A percentile compares a stretch with the other conserved stretches of the same genome.
Conservation (phyloP, 345 rosid species). For the Brassica nigra region DNA sequence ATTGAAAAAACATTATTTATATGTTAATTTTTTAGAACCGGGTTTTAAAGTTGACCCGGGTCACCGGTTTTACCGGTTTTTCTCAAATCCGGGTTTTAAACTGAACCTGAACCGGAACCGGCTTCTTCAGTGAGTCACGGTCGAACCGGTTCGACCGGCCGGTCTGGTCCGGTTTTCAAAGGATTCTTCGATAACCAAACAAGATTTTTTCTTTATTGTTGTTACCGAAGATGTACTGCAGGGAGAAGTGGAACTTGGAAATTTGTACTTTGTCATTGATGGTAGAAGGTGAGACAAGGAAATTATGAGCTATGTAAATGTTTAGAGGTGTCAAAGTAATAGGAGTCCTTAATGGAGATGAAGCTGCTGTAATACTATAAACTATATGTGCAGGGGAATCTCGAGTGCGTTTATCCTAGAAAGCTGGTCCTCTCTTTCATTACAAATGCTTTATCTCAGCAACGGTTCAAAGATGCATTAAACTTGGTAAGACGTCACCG, state of each 20-base stretch:
- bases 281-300: conserved; percentile 63
- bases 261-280: conserved; percentile 53
- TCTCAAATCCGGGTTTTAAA: no score
- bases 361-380: conserved; percentile 80
- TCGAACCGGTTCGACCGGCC: no score
- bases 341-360: conserved; percentile 94
- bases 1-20: no score
- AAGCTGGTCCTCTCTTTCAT: conserved; percentile 82
- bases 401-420: conserved; percentile 89
- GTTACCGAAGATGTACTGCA: conserved; percentile 65
- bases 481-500: conserved; percentile 93
- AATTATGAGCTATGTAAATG: conserved; percentile 57
- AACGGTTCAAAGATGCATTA: conserved; percentile 75
- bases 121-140: no score
- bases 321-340: conserved; percentile 87
- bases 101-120: no score
- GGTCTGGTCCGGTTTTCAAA: no score
- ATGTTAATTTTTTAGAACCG: no score
- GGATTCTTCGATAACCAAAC: conserved; percentile 45
- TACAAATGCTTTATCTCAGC: conserved; percentile 63
- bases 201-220: conserved; percentile 77
- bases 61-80: no score
- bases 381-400: conserved; percentile 76
- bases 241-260: conserved; percentile 59
- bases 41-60: no score